phyloP scores from a whole-genome alignment of 2,329 filamentous ascomycete species.

The Penicillium sp. region DNA sequence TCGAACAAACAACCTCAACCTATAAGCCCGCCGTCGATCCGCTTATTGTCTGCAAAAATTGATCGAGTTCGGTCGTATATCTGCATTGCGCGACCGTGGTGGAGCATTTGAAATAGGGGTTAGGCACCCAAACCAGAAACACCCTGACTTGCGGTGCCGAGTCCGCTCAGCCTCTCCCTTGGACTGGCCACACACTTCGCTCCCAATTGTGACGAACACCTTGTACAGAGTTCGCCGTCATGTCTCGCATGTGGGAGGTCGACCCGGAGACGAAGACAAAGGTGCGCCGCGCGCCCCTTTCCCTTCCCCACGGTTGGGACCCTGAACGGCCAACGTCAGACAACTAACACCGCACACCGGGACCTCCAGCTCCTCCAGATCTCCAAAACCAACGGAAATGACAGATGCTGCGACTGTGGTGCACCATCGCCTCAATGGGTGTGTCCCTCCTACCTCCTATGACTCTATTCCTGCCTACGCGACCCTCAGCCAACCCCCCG shows the following conservation, averaged over 20 bases:
- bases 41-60: too few species aligned
- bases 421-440: conserved; percentile 98
- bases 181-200: background rate
- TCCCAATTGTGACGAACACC: conserved; percentile 9
- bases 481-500: background rate
- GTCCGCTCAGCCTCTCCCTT: conserved; percentile 5
- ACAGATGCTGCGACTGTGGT: conserved; percentile 88
- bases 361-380: conserved; percentile 72
- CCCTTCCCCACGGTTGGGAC: background rate
- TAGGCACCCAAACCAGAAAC: conserved; percentile 10
- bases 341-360: conserved; percentile 12
- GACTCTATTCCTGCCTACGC: conserved; percentile 4
- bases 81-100: conserved; percentile 1
- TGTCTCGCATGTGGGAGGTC: conserved; percentile 93
- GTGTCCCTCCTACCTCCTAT: conserved; percentile 30
- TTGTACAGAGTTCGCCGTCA: conserved; percentile 20
- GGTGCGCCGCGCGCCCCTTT: conserved; percentile 52
- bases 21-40: too few species aligned
- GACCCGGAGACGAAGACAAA: conserved; percentile 96
- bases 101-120: conserved; percentile 13
- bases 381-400: conserved; percentile 86
- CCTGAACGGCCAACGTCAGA: background rate
- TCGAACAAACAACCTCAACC: too few species aligned
- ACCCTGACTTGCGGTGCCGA: conserved; percentile 8
- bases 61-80: background rate